Base-by-base conservation (phyloP, 2,329 filamentous ascomycete species). In the Alternaria sp. region DNA sequence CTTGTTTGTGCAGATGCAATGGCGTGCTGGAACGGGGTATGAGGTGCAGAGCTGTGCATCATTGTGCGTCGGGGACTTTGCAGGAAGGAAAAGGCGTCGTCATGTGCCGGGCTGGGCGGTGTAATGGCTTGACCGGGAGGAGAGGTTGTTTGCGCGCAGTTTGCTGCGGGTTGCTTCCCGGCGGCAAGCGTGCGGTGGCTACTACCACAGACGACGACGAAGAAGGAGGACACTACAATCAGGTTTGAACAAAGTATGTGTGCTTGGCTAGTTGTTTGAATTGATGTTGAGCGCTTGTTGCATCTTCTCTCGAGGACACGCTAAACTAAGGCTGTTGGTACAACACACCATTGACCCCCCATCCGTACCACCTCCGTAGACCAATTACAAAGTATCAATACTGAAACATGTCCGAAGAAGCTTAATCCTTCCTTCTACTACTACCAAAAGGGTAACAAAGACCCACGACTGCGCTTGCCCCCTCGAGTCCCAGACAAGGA, bases 401-500 rank as follows among this genome's bases (percentile, higher is more conserved):
- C 69, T 70, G 67, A 69, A 69, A 66, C 62, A 67, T 60, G 17
- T 69, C 68, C 52, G 55, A 57, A 59, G 26, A 62, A 62, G 62
- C 47, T 25, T 62, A 52, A 47, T 36, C 43, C 28, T 23, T 49
- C 49, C 61, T 54, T 54, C 59, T 49, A 50, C 49, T 54, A 55
- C 54, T 32, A 23, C 49, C 23, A 54, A 59, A 43, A 62, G 61
- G 65, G 68, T 65, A 54, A 61, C 59, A 59, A 60, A 62, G 62
- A 68, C 72, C 72, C 66, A 64, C 67, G 70, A 74, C 72, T 75
- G 72, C 73, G 73, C 73, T 74, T 74, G 69, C 72, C 72, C 55
- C 62, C 52, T 71, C 65, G 57, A 66, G 57, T 67, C 67, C 68
- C 51, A 68, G 67, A 72, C 63, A 58, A 61, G 69, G 61, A 72